Evolutionary conservation across 306 rosid species (phyloP), one percentile per base, ranked within the genome.

Genomic region (Inga laurina): DNA sequence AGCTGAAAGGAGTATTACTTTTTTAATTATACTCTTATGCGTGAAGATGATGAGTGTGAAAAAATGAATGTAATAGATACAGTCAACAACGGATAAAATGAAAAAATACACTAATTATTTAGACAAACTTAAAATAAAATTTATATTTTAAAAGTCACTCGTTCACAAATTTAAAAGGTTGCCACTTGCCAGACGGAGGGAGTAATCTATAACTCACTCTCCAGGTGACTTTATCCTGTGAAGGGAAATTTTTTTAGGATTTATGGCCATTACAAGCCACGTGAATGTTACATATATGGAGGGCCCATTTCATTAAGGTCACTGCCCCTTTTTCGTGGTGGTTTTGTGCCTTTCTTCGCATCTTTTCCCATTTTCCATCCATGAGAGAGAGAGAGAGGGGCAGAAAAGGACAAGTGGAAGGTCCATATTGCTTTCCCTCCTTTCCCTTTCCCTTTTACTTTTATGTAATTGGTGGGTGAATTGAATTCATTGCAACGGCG

Each of bases 221-320:
- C 5, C 41, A 44, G 18, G 52, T 0, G 52, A 13, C 52, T 9
- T 46, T 27, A 9, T 46, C 3, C 3, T 46, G 8, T 45, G 52
- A 1, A 12, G 52, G 12, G 62, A 7, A 27, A 27, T 27, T 27
- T 27, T 27, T 27, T 27, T 27, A 27, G 30, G 30, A 27, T 27
- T 27, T 27, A 27, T 27, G 30, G 30, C 30, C 54, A 61, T 78
- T 72, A 69, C 84, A 86, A 46, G 82, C 88, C 96, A 92, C 84
- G 96, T 89, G 92, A 85, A 77, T 64, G 46, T 79, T 73, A 39
- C 86, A 51, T 84, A 72, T 9, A 54, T 3, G 43, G 80, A 82
- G 91, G 92, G 65, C 37, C 92, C 90, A 74, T 51, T 75, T 76
- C 79, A 72, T 65, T n/a, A 68, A 64, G 85, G 85, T 87, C 87